Percentiles rank a stretch among this genome's conserved stretches.
phyloP scores from a whole-genome alignment of 179 eudicot genomes.

The Carnegiea gigantea region DNA sequence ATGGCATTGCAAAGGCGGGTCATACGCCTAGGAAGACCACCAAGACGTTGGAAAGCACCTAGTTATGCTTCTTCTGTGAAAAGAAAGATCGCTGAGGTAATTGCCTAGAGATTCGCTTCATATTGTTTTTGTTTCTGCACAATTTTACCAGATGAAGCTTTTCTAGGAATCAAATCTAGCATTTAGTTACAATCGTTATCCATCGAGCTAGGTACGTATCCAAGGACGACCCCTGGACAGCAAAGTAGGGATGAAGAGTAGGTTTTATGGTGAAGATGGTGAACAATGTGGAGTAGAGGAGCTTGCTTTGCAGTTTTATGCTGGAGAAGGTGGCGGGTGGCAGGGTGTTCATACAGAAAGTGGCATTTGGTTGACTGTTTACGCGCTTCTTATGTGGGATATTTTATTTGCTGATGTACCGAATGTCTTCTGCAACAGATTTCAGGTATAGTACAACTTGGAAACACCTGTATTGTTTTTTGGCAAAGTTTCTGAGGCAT shows the following conservation, averaged over 20 bases:
- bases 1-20: constrained; percentile 83
- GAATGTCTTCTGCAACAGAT: constrained; percentile 74
- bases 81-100: constrained; percentile 83
- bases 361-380: constrained; percentile 94
- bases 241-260: constrained; percentile 69
- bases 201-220: constrained; percentile 56
- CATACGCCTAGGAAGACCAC: constrained; percentile 86
- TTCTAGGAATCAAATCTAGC: background rate
- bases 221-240: constrained; percentile 82
- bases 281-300: constrained; percentile 95
- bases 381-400: constrained; percentile 97
- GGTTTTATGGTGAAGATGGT: constrained; percentile 86
- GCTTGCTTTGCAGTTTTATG: constrained; percentile 88
- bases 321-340: constrained; percentile 94
- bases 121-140: background rate
- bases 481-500: background rate
- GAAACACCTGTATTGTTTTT: background rate
- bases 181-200: constrained; percentile 2
- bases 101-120: background rate
- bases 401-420: constrained; percentile 77
- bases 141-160: constrained; percentile 1
- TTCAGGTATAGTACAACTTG: constrained; percentile 57
- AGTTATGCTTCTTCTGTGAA: constrained; percentile 61
- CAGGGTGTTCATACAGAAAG: constrained; percentile 92
- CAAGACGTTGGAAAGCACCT: constrained; percentile 95